Evolutionary conservation across 352 stramenopile genomes (phyloP), one percentile per base, ranked within the genome.

Genomic region (Globisporangium nagaii): DNA sequence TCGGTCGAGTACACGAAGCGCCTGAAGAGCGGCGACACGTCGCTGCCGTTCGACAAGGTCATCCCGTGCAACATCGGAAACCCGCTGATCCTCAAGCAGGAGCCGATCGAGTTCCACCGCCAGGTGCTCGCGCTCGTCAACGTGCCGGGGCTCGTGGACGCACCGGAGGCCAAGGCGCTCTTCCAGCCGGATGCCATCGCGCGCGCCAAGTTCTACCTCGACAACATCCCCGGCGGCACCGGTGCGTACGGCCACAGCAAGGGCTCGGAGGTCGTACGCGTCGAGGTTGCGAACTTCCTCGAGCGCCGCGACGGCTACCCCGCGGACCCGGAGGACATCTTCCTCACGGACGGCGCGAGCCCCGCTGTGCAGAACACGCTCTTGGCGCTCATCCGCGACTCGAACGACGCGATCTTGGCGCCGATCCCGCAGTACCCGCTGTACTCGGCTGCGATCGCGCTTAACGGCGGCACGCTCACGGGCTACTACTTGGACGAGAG

Each of bases 351-450:
- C 52, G 97, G 97, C 28, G 97, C 97, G 19, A 98, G 84, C 69
- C 88, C 96, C 37, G 96, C 86, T 6, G 97, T 99, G 60, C 76
- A 96, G 63, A 96, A 94, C 67, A 70, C 97, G 35, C 70, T 99
- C 51, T 71, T 90, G 53, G 76, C 89, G 27, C 63, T 98, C 10
- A 97, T 99, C 59, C 80, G 89, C 34, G 68, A 89, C 58, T 67
- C 86, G 41, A 66, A 89, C 45, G 81, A 93, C 57, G 79, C 87
- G 25, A 92, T 99, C 58, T 73, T 99, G 62, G 89, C 97, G 43
- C 97, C 97, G 19, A 99, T 99, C 62, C 97, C 97, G 32, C 97
- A 99, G 81, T 99, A 99, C 73, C 97, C 97, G 28, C 85, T 99
- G 19, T 99, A 99, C 77, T 98, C 92, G 55, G 97, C 97, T 5